Conservation (phyloP, 305 asterid species). For the Fraxinus latifolia region DNA sequence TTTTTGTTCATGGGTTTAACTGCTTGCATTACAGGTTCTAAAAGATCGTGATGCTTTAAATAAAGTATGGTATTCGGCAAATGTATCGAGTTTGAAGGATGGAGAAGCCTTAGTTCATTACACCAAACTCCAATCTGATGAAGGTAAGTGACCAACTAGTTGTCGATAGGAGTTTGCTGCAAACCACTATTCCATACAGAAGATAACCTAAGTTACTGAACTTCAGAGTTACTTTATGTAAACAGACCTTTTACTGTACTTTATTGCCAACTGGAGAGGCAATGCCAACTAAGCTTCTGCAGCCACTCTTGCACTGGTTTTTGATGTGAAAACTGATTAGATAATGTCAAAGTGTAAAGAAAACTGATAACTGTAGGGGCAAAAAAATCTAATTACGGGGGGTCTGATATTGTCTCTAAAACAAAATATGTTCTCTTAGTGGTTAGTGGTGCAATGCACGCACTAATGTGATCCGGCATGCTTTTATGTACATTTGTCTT, state of each 20-base stretch:
- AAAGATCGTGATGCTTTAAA: constrained; percentile 60
- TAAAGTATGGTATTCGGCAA: constrained; percentile 81
- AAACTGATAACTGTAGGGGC: background rate
- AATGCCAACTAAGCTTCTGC: background rate
- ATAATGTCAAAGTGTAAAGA: background rate
- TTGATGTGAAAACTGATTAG: background rate
- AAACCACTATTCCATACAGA: constrained; percentile 5
- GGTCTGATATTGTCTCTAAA: background rate
- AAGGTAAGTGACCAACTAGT: constrained; percentile 47
- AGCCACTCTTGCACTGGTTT: background rate
- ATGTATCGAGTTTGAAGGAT: constrained; percentile 59
- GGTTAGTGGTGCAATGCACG: background rate
- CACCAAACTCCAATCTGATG: constrained; percentile 52
- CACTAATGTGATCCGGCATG: background rate
- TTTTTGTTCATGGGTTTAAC: constrained; percentile 14
- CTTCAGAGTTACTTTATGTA: background rate
- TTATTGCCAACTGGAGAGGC: background rate
- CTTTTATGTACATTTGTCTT: background rate
- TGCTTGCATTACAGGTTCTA: constrained; percentile 58
- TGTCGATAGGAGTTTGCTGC: constrained; percentile 21
- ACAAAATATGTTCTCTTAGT: background rate
- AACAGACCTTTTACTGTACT: background rate
- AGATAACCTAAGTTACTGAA: background rate
- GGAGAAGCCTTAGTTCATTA: constrained; percentile 71
- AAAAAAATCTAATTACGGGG: background rate